Evolutionary conservation across 2,329 filamentous ascomycete genomes (phyloP), one percentile per base, ranked within the genome.

Genomic region (Penicillium corylophilum): DNA sequence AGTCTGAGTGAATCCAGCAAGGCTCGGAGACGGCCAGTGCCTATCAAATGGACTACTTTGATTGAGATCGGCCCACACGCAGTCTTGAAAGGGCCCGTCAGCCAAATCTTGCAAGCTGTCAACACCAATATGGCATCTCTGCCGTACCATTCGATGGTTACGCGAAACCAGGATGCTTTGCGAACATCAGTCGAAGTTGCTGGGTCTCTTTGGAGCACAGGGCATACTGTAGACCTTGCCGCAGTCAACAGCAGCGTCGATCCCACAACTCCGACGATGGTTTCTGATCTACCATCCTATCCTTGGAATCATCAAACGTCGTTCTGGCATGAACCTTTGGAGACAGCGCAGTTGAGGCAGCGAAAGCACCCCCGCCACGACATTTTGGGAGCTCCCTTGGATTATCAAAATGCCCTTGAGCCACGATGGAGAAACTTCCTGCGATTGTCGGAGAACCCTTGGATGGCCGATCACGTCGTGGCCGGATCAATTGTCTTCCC

Each of bases 351-450:
- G 22, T 48, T 63, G 43, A 55, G 64, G 7, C 63, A 68, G 36
- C 61, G 63, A 4, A 50, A 57, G 16, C 49, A 58, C 38, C 49
- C 53, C 2, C 56, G 62, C 8, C 58, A 61, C 48, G 61, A 67
- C 44, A 41, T 69, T 9, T 47, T 70, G 3, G 67, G 67, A 31
- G 46, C 55, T 18, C 51, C 56, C 18, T 9, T 55, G 29, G 41
- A 56, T 16, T 45, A 65, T 26, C 59, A 54, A 46, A 61, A 61
- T 28, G 59, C 58, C 5, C 41, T 60, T 2, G 65, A 67, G 44
- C 67, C 71, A 4, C 58, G 53, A 31, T 82, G 79, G 79, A 69
- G 78, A 15, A 77, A 77, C 43, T 64, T 77, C 20, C n/a, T 59
- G 4, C 47, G 57, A 2, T 20, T 57, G 1, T 56, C 53, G 0